Conservation (phyloP, 768 basidiomycete species). For the Leccinum variicolor region DNA sequence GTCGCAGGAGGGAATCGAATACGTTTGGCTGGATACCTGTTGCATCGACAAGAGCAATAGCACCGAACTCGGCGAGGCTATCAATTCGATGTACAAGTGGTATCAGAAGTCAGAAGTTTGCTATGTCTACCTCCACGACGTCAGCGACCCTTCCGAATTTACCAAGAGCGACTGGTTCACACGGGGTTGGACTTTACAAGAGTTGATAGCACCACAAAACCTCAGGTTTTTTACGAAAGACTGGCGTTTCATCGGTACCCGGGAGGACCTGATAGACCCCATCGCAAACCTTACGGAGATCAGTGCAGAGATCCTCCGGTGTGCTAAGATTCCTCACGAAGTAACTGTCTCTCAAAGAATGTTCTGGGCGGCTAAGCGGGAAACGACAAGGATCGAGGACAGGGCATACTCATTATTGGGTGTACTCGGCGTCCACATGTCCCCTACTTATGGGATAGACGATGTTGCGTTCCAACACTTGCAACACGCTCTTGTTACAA, state of each 20-base stretch:
- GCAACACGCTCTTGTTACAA: constrained; percentile 22
- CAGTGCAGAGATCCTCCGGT: constrained; percentile 11
- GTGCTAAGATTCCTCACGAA: constrained; percentile 3
- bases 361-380: constrained; percentile 26
- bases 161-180: constrained; percentile 28
- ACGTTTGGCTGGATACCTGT: constrained; percentile 33
- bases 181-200: constrained; percentile 32
- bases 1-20: constrained; percentile 7
- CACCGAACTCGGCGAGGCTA: constrained; percentile 28
- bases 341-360: constrained; percentile 24
- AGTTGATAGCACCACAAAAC: constrained; percentile 26
- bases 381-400: constrained; percentile 26
- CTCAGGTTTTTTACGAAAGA: constrained; percentile 27
- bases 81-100: constrained; percentile 35
- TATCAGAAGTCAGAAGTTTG: constrained; percentile 26
- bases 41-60: constrained; percentile 30
- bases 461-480: constrained; percentile 23
- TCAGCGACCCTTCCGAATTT: constrained; percentile 15
- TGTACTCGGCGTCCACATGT: constrained; percentile 20
- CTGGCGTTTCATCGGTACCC: constrained; percentile 21
- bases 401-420: constrained; percentile 31
- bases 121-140: constrained; percentile 27
- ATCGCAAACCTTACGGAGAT: constrained; percentile 20
- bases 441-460: constrained; percentile 24
- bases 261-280: constrained; percentile 8